Conservation (phyloP, 257 asterid species). For the Nicotiana sylvestris region DNA sequence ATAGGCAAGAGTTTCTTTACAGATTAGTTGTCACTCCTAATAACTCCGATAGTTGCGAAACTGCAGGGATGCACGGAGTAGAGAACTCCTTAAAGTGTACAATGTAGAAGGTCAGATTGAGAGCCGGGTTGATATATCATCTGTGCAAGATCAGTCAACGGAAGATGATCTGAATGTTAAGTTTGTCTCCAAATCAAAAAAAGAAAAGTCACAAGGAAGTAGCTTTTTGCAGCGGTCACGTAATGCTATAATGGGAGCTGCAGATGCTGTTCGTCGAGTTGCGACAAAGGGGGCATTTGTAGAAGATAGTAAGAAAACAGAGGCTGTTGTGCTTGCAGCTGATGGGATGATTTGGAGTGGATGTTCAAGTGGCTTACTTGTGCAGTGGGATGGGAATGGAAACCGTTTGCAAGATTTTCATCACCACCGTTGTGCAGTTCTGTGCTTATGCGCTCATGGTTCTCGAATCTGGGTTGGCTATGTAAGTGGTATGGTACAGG, state of each 20-base stretch:
- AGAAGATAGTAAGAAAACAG: conserved; percentile 77
- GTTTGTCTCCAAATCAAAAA: conserved; percentile 64
- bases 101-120: conserved; percentile 82
- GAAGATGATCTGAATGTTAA: conserved; percentile 83
- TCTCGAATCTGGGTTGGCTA: conserved; percentile 87
- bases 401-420: conserved; percentile 66
- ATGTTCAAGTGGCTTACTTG: conserved; percentile 67
- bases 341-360: conserved; percentile 94
- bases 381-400: conserved; percentile 97
- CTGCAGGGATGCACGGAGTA: conserved; percentile 86
- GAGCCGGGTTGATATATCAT: conserved; percentile 61
- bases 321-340: conserved; percentile 62
- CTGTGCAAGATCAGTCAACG: conserved; percentile 56
- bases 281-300: conserved; percentile 73
- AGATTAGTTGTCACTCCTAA: conserved; percentile 15
- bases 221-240: conserved; percentile 87
- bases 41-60: conserved; percentile 13
- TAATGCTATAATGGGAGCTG: conserved; percentile 95
- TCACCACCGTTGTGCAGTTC: conserved; percentile 75
- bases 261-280: conserved; percentile 94
- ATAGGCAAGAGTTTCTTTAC: neutral
- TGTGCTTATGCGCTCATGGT: conserved; percentile 68
- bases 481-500: conserved; percentile 73
- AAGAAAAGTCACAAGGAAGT: conserved; percentile 75
- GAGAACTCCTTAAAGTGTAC: conserved; percentile 82